Base-by-base conservation (phyloP, 164 flowering plant species). In the Piper betle region DNA sequence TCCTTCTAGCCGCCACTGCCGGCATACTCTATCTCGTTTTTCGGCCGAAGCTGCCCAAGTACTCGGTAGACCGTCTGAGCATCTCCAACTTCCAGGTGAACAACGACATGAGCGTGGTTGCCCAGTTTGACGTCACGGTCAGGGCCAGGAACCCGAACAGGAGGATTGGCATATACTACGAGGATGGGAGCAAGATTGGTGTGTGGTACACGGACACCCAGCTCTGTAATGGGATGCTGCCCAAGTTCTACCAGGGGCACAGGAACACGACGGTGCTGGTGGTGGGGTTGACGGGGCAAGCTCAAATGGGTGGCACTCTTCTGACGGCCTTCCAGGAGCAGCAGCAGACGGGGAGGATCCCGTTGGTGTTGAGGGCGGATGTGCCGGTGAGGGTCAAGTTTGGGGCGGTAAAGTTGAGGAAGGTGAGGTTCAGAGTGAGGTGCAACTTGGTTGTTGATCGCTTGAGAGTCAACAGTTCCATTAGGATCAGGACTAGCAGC, bases 171-270 rank as follows among this genome's bases (percentile, higher is more conserved):
- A 89, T 92, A 18, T 82, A 81, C 79, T 92, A 89, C 58, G 82
- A 81, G 68, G 61, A 75, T 3, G 97, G 97, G 0, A 80, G 96
- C 38, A 38, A 17, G 2, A 5, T 88, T 18, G 81, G 82, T 4
- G 94, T 77, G 18, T 83, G 67, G 75, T 86, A 82, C 70, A 66
- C 57, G 0, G 73, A 69, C 19, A 79, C 79, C 1, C 62, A 74
- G 39, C 83, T 92, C 0, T 76, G 85, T 59, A 65, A 72, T 52
- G 98, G 98, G 5, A 61, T 78, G 2, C 58, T 85, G 67, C 98
- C 98, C 0, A 71, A 62, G 54, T 92, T 92, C 77, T 92, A 89
- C 62, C 98, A 92, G 68, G 96, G 96, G 5, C 96, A 92, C 59
- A 52, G 62, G 61, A 92, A 92, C 75, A 87, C 93, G 2, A 89